Evolutionary conservation across 2,329 filamentous ascomycete genomes (phyloP), one percentile per base, ranked within the genome.

Genomic region (Pleomassaria siparia): DNA sequence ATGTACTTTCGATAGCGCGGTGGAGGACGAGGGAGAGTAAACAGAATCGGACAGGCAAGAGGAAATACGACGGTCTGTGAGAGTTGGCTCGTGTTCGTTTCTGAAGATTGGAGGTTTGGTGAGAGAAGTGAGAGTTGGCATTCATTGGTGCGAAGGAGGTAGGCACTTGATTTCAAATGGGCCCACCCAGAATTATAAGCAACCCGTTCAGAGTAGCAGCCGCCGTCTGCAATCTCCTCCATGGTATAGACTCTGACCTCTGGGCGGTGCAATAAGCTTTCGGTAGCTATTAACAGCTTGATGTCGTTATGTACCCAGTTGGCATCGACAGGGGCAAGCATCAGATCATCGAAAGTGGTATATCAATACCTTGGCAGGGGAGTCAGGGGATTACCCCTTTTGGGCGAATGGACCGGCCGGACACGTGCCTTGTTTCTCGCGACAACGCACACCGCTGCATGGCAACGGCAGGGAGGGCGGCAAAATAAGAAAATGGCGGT

Each of bases 331-430:
- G 12, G 47, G 39, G 15, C 21, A 18, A 28, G 22, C 3, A 20
- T 25, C 22, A 37, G 26, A 49, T 46, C 36, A 32, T 18, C 39
- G 21, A 15, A 18, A n/a, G n/a, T n/a, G n/a, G n/a, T n/a, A n/a
- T n/a, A n/a, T n/a, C n/a, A n/a, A n/a, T n/a, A n/a, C n/a, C 47
- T 50, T 46, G 47, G 43, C 47, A 50, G 47, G 47, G 28, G 40
- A 41, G 24, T n/a, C 47, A 50, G 47, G 47, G 28, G 40, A 41
- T 24, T n/a, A 16, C 40, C 26, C 16, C 39, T 43, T 13, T 18
- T 7, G 32, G 18, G 21, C 11, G 11, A 28, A 9, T 22, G 10
- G 24, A 12, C 13, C 16, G 3, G 29, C 16, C 13, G n/a, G 10
- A 36, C 16, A 18, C 11, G 15, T 25, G 33, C 28, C 8, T 12